Base-by-base conservation (phyloP, 306 rosid genomes). In the Prunus mira region DNA sequence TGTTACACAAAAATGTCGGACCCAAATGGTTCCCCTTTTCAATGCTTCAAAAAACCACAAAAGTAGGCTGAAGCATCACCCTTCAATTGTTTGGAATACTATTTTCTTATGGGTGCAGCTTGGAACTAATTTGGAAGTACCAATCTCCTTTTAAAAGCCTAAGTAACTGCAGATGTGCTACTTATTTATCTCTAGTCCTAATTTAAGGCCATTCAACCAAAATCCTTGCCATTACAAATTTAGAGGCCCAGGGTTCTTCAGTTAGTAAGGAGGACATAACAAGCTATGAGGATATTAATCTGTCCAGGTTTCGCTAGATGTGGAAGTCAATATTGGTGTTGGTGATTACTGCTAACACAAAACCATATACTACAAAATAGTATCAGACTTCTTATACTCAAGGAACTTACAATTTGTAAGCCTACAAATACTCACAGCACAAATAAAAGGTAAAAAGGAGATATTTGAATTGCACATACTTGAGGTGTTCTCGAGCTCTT, bases 401-500 rank as follows among this genome's bases (percentile, higher is more conserved):
- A 13, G 18, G 22, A 47, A 28, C 27, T 13, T 47, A 19, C 6
- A n/a, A 20, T 24, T 32, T 11, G 3, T 3, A 25, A 60, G 47
- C 43, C 56, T 46, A 63, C 6, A 47, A 4, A 17, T 27, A 62
- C 30, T 11, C 14, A 12, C 34, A 63, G 63, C 68, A 19, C 45
- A 12, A 52, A 25, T 34, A 43, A 41, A 15, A 18, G 0, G 9
- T 51, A 60, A 13, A 28, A 67, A 71, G 55, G 15, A 55, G 38
- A 41, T 17, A 73, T n/a, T 54, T 22, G 71, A 58, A 67, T 41
- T 75, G 30, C 17, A 63, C 86, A 64, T 91, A 93, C 98, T 92
- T 75, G 97, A 89, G 75, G 97, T 95, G 88, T 92, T 95, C 88
- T 95, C 98, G 4, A 95, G 97, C 83, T 95, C 98, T 78, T 56